Base-by-base conservation (phyloP, 371 early-diverging fungal species). In the Fennellomyces sp. region DNA sequence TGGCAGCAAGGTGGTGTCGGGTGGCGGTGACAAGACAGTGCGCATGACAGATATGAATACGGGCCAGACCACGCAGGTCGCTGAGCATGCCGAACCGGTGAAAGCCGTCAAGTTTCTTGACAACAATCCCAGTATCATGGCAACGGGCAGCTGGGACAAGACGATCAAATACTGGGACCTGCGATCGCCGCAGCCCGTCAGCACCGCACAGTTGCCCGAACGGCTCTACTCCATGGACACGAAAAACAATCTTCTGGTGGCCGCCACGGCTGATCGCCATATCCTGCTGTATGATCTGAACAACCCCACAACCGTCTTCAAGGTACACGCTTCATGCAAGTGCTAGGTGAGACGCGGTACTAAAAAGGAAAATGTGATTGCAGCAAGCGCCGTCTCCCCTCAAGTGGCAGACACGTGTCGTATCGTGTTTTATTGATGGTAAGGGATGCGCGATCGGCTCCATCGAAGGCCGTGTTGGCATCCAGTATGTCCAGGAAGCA, bases 101-200 rank as follows among this genome's bases (percentile, higher is more conserved):
- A 88, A 88, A 67, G 82, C 86, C 61, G 75, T 86, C 39, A 77
- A 83, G 53, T 94, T 86, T 66, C 80, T 93, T 12, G 92, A 95
- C 59, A 88, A 83, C 53, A 75, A 72, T 19, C 72, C 81, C 36
- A 78, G 81, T 27, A 82, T 91, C 36, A 61, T 94, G 5, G 92
- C 92, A 5, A 96, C 96, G 1, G 98, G 93, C 17, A 85, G 92
- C 47, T 99, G 97, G 96, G 99, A 99, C 73, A 95, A 95, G 70
- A 92, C 89, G 23, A 58, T 94, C 56, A 89, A 85, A 87, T 93
- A 94, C 69, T 96, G 94, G 94, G 94, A 96, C 76, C 59, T 91
- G 60, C 82, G 93, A 47, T 70, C 81, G 23, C 89, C 84, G 26
- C 73, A 66, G 13, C 92, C 92, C 1, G 81, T 88, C 8, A 82